Conservation (phyloP, 139 green algal genomes). For the Closterium sp. region DNA sequence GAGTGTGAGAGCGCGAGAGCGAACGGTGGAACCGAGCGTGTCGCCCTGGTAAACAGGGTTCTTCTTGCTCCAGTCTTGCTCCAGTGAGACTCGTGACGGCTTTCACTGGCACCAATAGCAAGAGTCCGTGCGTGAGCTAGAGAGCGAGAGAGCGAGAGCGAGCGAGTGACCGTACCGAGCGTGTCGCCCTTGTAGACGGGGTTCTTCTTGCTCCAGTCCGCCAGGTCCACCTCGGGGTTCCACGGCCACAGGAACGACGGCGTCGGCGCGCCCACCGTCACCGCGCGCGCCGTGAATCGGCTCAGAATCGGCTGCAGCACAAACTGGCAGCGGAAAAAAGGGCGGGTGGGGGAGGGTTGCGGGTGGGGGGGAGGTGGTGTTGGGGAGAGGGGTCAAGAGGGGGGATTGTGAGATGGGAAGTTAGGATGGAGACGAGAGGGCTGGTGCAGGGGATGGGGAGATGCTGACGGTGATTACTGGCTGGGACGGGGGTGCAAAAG, state of each 20-base stretch:
- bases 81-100: not conserved
- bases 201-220: not conserved
- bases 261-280: not conserved
- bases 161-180: not conserved
- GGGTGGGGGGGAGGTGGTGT: not conserved
- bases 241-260: constrained; percentile 1
- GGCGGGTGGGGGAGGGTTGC: not conserved
- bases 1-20: not conserved
- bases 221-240: not conserved
- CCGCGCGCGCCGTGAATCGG: not conserved
- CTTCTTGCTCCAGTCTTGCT: not conserved
- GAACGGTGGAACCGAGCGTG: not conserved
- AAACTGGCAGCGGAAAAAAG: not conserved
- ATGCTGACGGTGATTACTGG: too few relatives aligned
- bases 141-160: not conserved
- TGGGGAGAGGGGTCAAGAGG: not conserved
- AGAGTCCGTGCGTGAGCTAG: not conserved
- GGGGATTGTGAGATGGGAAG: not conserved
- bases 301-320: not conserved
- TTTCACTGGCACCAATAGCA: not conserved
- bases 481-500: too few relatives aligned
- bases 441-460: too few relatives aligned
- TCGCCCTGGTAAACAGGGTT: not conserved
- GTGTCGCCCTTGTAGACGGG: not conserved
- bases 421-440: too few relatives aligned